Conservation (phyloP, 2,329 filamentous ascomycete species). For the Colletotrichum tropicale region DNA sequence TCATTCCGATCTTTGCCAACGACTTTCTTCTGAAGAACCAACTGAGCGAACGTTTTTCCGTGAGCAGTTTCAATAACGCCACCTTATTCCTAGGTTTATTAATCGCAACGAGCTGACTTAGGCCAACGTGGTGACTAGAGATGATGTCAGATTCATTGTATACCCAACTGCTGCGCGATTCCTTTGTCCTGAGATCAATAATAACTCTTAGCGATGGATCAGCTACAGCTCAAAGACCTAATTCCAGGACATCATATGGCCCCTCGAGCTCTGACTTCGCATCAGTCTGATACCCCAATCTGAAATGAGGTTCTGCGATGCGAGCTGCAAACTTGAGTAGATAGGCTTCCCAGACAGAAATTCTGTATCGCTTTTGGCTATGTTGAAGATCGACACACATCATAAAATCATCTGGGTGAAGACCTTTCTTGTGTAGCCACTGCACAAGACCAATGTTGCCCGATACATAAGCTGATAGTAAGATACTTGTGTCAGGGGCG, state of each 20-base stretch:
- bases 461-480: not conserved
- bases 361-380: not conserved
- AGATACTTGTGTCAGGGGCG: accelerated
- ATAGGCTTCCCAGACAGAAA: not conserved
- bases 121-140: accelerated
- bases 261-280: not conserved
- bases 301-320: not conserved
- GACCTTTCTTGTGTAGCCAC: not conserved
- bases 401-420: not conserved
- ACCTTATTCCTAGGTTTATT: accelerated
- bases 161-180: accelerated
- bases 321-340: accelerated
- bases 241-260: not conserved
- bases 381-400: not conserved
- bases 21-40: not conserved
- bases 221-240: not conserved
- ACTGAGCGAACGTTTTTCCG: not conserved
- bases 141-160: accelerated
- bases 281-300: too few relatives aligned
- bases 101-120: not conserved
- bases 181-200: accelerated
- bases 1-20: not conserved
- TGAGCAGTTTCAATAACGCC: not conserved
- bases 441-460: not conserved
- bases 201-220: not conserved